These are phyloP conservation scores for Morella rubra DNA, from an alignment of 306 rosid genomes.

Conservation along the genomic window DNA sequence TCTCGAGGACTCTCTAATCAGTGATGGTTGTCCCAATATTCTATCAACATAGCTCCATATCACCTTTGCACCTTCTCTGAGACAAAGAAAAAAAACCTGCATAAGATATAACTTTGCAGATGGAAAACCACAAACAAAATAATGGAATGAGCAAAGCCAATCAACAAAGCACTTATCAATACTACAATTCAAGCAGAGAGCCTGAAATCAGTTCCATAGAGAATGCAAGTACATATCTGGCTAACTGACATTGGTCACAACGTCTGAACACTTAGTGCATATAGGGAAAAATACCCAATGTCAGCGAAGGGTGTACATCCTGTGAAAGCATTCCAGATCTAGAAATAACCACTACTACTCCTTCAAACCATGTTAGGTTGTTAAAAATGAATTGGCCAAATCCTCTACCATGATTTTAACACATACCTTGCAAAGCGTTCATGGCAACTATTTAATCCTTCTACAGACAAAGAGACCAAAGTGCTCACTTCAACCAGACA, in stretches of 20 bases:
- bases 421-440: too few relatives aligned
- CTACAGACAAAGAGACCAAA: too few relatives aligned
- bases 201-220: background rate
- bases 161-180: slow-evolving; percentile 8
- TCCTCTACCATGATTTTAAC: too few relatives aligned
- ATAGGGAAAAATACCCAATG: background rate
- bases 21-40: slow-evolving; percentile 95
- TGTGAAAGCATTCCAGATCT: background rate
- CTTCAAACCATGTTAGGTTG: background rate
- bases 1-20: slow-evolving; percentile 91
- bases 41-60: slow-evolving; percentile 98
- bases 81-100: slow-evolving; percentile 25
- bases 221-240: background rate
- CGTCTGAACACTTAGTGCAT: background rate
- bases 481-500: background rate
- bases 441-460: too few relatives aligned
- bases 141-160: slow-evolving; percentile 9
- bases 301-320: background rate
- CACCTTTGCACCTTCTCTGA: slow-evolving; percentile 98
- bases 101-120: slow-evolving; percentile 18
- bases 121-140: slow-evolving; percentile 9
- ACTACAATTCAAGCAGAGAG: slow-evolving; percentile 21
- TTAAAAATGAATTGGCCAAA: too few relatives aligned
- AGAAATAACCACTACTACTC: background rate
- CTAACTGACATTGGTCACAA: background rate